Evolutionary conservation across 768 basidiomycete species (phyloP), one percentile per base, ranked within the genome.

Genomic region (Tephrocybe sp.): DNA sequence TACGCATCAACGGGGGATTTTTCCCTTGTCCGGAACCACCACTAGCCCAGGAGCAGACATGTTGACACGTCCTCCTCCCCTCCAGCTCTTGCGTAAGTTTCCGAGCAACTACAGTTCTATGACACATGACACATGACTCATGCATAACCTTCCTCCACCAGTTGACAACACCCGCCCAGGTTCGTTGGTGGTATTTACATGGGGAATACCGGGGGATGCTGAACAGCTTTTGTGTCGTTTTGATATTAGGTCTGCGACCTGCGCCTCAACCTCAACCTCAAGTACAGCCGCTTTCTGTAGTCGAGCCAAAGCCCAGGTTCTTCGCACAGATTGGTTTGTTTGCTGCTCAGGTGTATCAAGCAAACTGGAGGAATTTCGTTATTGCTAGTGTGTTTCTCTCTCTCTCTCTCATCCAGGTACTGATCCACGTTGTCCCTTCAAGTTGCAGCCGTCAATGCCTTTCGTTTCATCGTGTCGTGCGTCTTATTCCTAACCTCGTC

Each of bases 21-120:
- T 44, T 42, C 55, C 61, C 68, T 69, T 61, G 70, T 74, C 70
- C 67, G 69, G 71, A 66, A 73, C 73, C 70, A 69, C 67, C 36
- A 60, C 52, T 50, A 60, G 52, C 65, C 62, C 15, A 40, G 63
- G 50, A 64, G 63, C 56, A 63, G 65, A 64, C 64, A 68, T 55
- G 59, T 55, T 68, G 67, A 67, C 66, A 57, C 72, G 69, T 52
- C 73, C 74, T 51, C 69, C 69, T 58, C 70, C 71, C 37, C 70
- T 74, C 49, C 68, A 71, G 50, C 66, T 77, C 47, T 68, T 73
- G 55, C 63, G 72, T 74, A 48, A 46, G 69, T 64, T 13, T 13
- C 25, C n/a, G n/a, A n/a, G n/a, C n/a, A 35, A 43, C 15, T 31
- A 13, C 35, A 24, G 36, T 37, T 37, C n/a, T 37, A n/a, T 6